Percentiles rank a stretch among this genome's conserved stretches.
Conservation (phyloP, 371 early-diverging fungal genomes). For the Synchytrium microbalum region DNA sequence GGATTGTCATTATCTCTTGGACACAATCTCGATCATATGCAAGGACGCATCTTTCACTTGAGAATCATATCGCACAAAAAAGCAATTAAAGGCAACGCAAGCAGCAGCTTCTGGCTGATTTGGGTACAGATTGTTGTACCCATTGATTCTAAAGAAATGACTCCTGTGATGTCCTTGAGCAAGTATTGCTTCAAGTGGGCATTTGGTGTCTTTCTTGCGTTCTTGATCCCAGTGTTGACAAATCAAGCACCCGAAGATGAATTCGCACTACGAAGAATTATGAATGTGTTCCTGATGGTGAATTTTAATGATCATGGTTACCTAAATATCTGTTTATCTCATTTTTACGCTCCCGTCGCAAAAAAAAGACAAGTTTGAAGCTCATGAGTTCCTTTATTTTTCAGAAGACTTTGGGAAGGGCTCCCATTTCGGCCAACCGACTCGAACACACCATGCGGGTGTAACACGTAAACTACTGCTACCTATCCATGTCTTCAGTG, state of each 20-base stretch:
- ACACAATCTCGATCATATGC: slow-evolving; percentile 84
- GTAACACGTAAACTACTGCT: slow-evolving; percentile 87
- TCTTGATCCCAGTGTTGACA: not conserved
- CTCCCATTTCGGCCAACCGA: slow-evolving; percentile 96
- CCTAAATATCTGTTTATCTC: slow-evolving; percentile 64
- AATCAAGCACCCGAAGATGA: slow-evolving; percentile 23
- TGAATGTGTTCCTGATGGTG: slow-evolving; percentile 86
- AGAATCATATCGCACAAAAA: not conserved
- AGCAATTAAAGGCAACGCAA: too few relatives aligned
- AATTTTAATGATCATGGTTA: slow-evolving; percentile 62
- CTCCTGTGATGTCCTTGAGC: too few relatives aligned
- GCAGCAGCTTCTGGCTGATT: too few relatives aligned
- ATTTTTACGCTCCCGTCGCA: slow-evolving; percentile 88
- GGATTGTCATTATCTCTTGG: slow-evolving; percentile 75
- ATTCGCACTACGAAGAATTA: slow-evolving; percentile 69
- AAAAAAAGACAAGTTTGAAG: slow-evolving; percentile 69
- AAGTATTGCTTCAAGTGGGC: too few relatives aligned
- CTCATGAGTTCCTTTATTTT: too few relatives aligned
- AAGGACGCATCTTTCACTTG: slow-evolving; percentile 53
- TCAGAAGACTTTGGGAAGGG: slow-evolving; percentile 94
- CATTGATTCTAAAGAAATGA: too few relatives aligned
- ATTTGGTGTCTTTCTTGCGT: too few relatives aligned
- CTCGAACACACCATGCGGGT: slow-evolving; percentile 91
- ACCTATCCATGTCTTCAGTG: slow-evolving; percentile 55
- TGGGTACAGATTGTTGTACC: too few relatives aligned